Evolutionary conservation across 2,329 filamentous ascomycete species (phyloP).

Genomic region (Raffaelea arxii): DNA sequence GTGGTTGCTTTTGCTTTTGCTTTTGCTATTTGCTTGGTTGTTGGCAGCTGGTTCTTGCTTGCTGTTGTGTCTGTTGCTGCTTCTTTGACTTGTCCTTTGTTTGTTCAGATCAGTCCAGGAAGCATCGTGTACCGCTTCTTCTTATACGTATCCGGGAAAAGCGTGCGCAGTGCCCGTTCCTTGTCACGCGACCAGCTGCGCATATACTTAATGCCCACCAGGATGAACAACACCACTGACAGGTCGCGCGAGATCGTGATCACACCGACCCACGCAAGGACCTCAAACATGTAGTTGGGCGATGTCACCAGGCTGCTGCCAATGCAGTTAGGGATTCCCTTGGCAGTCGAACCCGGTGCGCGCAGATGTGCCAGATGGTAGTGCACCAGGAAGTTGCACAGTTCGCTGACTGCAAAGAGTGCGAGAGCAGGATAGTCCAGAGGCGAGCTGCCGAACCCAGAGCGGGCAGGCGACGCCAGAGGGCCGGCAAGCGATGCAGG

Average conservation of each 20-base stretch:
- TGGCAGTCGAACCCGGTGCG: constrained; percentile 68
- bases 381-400: constrained; percentile 73
- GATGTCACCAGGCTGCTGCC: constrained; percentile 84
- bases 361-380: constrained; percentile 68
- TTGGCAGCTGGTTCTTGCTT: too few species aligned
- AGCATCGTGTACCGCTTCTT: constrained; percentile 82
- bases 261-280: constrained; percentile 76
- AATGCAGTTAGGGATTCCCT: constrained; percentile 78
- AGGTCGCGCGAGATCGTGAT: constrained; percentile 71
- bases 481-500: constrained; percentile 4
- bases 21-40: too few species aligned
- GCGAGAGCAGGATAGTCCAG: constrained; percentile 59
- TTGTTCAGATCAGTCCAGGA: constrained; percentile 66
- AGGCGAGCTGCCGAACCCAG: constrained; percentile 13
- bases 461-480: constrained; percentile 11
- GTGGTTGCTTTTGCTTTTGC: too few species aligned
- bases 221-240: constrained; percentile 66
- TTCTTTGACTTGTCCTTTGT: too few species aligned
- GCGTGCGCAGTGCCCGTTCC: constrained; percentile 79
- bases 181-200: constrained; percentile 81
- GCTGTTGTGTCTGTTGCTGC: too few species aligned
- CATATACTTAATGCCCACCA: constrained; percentile 71
- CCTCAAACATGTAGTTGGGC: constrained; percentile 95
- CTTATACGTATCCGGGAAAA: constrained; percentile 91
- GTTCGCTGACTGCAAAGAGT: constrained; percentile 68